A percentile compares a stretch with the other conserved stretches of the same genome.
phyloP scores from a whole-genome alignment of 495 filamentous ascomycete genomes.

The Aspergillus indologenus region DNA sequence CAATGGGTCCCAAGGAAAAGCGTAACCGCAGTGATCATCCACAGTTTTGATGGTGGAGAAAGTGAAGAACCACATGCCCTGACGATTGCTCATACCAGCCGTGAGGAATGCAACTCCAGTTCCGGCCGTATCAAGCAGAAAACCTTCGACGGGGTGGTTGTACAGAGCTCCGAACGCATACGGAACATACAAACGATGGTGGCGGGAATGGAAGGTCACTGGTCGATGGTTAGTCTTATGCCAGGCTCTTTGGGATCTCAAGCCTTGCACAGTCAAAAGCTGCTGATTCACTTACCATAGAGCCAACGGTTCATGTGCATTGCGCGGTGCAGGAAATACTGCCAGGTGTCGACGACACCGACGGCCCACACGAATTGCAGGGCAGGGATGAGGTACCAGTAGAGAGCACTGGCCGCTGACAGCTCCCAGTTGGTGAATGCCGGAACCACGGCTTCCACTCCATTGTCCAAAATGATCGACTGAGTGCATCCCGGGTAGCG shows the following conservation, averaged over 20 bases:
- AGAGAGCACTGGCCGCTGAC: conserved; percentile 65
- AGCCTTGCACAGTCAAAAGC: background rate
- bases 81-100: conserved; percentile 70
- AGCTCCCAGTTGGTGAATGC: conserved; percentile 67
- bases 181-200: conserved; percentile 94
- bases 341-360: conserved; percentile 84
- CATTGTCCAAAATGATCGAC: conserved; percentile 32
- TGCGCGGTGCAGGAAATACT: conserved; percentile 90
- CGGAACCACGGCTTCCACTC: conserved; percentile 32
- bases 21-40: conserved; percentile 95
- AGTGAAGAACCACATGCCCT: conserved; percentile 83
- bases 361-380: conserved; percentile 72
- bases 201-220: conserved; percentile 88
- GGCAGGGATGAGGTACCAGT: conserved; percentile 72
- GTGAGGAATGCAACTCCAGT: conserved; percentile 77
- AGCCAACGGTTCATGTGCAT: conserved; percentile 97
- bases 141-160: conserved; percentile 88
- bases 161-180: conserved; percentile 97
- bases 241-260: background rate
- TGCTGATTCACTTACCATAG: conserved; percentile 64
- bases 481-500: conserved; percentile 56
- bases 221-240: conserved; percentile 7
- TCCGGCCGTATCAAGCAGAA: conserved; percentile 87
- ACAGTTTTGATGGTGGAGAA: conserved; percentile 89
- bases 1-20: conserved; percentile 91